phyloP scores from a whole-genome alignment of 2,329 filamentous ascomycete genomes.

The Rutstroemia sp. region DNA sequence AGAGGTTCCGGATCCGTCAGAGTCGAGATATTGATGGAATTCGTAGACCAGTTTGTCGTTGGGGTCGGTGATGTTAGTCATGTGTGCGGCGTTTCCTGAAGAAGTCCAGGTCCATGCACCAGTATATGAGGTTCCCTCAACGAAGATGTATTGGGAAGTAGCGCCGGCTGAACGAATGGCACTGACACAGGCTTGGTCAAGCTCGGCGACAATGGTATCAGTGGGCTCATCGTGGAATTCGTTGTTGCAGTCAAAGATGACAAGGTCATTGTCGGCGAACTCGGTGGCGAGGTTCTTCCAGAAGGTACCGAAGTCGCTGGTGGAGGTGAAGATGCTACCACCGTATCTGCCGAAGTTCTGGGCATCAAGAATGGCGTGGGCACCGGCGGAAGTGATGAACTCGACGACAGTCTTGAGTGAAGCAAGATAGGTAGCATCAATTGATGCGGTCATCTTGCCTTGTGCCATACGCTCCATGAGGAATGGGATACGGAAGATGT shows the following conservation, averaged over 20 bases:
- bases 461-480: slow-evolving; percentile 52
- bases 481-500: slow-evolving; percentile 24
- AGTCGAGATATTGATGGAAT: slow-evolving; percentile 57
- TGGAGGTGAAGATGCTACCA: slow-evolving; percentile 32
- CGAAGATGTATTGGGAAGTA: slow-evolving; percentile 48
- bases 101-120: slow-evolving; percentile 31
- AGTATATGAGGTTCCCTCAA: slow-evolving; percentile 38
- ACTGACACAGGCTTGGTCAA: slow-evolving; percentile 40
- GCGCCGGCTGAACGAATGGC: slow-evolving; percentile 38
- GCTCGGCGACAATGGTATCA: slow-evolving; percentile 8
- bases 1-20: slow-evolving; percentile 44
- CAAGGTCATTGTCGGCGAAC: slow-evolving; percentile 32
- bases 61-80: slow-evolving; percentile 43
- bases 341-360: slow-evolving; percentile 46
- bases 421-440: slow-evolving; percentile 36
- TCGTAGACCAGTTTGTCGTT: slow-evolving; percentile 49
- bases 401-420: slow-evolving; percentile 37
- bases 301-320: slow-evolving; percentile 33
- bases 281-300: slow-evolving; percentile 34
- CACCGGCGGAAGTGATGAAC: slow-evolving; percentile 40
- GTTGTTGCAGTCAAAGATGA: slow-evolving; percentile 38
- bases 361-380: slow-evolving; percentile 40
- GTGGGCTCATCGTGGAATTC: slow-evolving; percentile 33
- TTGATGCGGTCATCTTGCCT: slow-evolving; percentile 37
- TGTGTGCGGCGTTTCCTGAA: slow-evolving; percentile 35